Evolutionary conservation across 805 yeast species (phyloP).

Genomic region (Soucietia sequanensis): DNA sequence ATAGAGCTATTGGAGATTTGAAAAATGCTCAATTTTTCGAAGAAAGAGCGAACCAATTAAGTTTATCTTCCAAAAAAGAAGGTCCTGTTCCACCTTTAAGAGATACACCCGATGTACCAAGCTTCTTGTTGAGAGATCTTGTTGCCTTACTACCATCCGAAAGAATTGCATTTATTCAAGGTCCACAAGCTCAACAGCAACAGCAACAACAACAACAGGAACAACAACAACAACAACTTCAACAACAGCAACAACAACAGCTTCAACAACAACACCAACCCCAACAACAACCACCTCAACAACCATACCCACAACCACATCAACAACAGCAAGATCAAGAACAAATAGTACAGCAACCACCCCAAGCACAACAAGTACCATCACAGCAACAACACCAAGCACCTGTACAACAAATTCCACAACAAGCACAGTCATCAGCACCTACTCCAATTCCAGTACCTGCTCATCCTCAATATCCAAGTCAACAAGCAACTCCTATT

Average conservation of each 20-base stretch:
- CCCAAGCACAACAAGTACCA: slow-evolving; percentile 1
- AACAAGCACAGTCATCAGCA: slow-evolving; percentile 6
- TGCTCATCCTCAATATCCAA: slow-evolving; percentile 5
- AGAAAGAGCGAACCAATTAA: slow-evolving; percentile 41
- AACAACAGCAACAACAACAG: slow-evolving; percentile 8
- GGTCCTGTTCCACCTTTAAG: slow-evolving; percentile 45
- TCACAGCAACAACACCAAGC: slow-evolving; percentile 7
- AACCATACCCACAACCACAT: slow-evolving; percentile 9
- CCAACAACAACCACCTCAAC: slow-evolving; percentile 12
- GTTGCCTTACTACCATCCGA: slow-evolving; percentile 43
- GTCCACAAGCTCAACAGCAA: slow-evolving; percentile 11
- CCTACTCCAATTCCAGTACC: slow-evolving; percentile 7
- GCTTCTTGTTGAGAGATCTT: slow-evolving; percentile 38
- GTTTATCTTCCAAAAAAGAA: slow-evolving; percentile 42
- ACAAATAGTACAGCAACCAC: slow-evolving; percentile 5
- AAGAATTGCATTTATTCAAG: slow-evolving; percentile 37
- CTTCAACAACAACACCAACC: slow-evolving; percentile 9
- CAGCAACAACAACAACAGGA: slow-evolving; percentile 12
- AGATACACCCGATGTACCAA: slow-evolving; percentile 50
- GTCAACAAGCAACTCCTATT: slow-evolving; percentile 5
- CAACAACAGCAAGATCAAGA: slow-evolving; percentile 10
- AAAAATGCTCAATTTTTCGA: slow-evolving; percentile 43
- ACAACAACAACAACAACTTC: slow-evolving; percentile 7
- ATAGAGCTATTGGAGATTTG: slow-evolving; percentile 44
- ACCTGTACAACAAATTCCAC: slow-evolving; percentile 1